These are phyloP conservation scores for Pythium oligandrum DNA, from an alignment of 352 stramenopile species.

Conservation along the genomic window DNA sequence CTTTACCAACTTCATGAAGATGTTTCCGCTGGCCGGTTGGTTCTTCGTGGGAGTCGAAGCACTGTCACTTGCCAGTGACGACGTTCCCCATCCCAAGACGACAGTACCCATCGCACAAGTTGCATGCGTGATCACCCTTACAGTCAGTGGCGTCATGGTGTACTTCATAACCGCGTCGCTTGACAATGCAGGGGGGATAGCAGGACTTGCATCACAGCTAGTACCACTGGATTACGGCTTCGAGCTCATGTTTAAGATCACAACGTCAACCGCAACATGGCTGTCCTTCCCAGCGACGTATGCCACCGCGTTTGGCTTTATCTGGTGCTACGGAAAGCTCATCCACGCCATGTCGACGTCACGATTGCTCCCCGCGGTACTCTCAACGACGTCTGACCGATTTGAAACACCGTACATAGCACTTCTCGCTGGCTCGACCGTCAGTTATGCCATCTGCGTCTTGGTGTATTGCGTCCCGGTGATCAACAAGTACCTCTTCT, in stretches of 20 bases:
- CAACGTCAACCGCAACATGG: constrained; percentile 5
- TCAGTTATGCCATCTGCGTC: constrained; percentile 20
- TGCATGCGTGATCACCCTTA: constrained; percentile 7
- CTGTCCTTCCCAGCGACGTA: constrained; percentile 29
- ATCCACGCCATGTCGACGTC: constrained; percentile 24
- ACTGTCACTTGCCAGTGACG: constrained; percentile 19
- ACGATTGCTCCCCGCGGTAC: constrained; percentile 11
- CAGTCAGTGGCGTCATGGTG: constrained; percentile 4
- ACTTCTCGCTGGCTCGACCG: not conserved
- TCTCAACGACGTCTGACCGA: not conserved
- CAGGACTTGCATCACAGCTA: constrained; percentile 1
- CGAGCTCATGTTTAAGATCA: constrained; percentile 3
- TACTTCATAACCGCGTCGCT: constrained; percentile 9
- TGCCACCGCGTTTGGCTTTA: constrained; percentile 26
- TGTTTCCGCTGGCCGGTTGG: constrained; percentile 17
- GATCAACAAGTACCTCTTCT: constrained; percentile 11
- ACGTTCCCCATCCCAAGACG: constrained; percentile 14
- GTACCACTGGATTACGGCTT: constrained; percentile 11
- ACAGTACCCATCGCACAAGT: constrained; percentile 19
- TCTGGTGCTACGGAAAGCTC: constrained; percentile 25
- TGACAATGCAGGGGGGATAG: constrained; percentile 1
- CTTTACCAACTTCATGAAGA: constrained; percentile 6
- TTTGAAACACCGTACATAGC: constrained; percentile 6
- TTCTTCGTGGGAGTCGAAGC: constrained; percentile 26
- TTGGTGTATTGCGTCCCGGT: constrained; percentile 12